Base-by-base conservation (phyloP, 2,329 filamentous ascomycete species). In the Curvularia lunata region DNA sequence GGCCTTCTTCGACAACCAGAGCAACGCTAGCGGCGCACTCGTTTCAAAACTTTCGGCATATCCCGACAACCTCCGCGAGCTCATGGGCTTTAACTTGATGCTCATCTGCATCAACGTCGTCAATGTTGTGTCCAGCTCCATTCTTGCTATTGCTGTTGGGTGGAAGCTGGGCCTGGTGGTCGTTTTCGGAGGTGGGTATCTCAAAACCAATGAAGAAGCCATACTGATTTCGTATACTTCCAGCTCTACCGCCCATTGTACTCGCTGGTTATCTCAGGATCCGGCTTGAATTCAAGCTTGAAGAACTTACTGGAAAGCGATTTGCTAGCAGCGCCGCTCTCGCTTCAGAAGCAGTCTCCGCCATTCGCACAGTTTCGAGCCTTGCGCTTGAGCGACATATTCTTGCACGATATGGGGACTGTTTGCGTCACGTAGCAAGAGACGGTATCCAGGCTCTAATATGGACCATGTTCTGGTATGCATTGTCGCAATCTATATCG, bases 341-440 rank as follows among this genome's bases (percentile, higher is more conserved):
- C 72, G 95, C 95, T 10, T 95, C 93, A 46, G 95, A 99, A 77
- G 93, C 93, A 42, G 96, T 96, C 30, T 93, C 91, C 2, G 91
- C 93, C 6, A 97, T 98, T 65, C 90, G 94, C 50, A 98, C 95
- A 2, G 93, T 98, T 9, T 94, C 93, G 4, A 91, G 92, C 8
- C 84, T 99, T 43, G 97, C 93, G 0, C 86, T 94, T 9, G 95
- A 99, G 78, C 78, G 85, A 0, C 91, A 97, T 70, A 91, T 98
- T 3, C 84, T 91, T 67, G 69, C 78, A 2, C 83, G 88, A 96
- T 79, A 88, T 85, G 58, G 74, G 77, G 2, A 86, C 86, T 48
- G 84, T 95, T 30, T 87, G 83, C 68, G 82, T 1, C 70, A 71
- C 1, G 81, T 75, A 34, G 71, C 70, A 1, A 71, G 70, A 1